Conservation (phyloP, 2,329 filamentous ascomycete species). For the Biscogniauxia marginata region DNA sequence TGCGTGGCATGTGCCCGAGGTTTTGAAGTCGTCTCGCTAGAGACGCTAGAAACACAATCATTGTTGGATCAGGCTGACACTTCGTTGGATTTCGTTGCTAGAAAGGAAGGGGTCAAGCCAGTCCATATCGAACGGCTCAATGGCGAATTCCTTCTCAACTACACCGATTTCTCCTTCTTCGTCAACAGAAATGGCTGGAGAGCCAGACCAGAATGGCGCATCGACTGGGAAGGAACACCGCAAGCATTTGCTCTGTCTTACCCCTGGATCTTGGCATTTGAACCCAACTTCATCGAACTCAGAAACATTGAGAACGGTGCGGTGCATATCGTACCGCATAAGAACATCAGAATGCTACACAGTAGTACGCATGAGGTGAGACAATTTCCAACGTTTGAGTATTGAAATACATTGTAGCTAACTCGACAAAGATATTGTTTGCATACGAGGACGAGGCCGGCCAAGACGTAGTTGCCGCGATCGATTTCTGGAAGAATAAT, state of each 20-base stretch:
- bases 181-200: slow-evolving; percentile 98
- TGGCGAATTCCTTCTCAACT: slow-evolving; percentile 95
- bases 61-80: slow-evolving; percentile 97
- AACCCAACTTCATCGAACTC: slow-evolving; percentile 96
- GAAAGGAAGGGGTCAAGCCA: slow-evolving; percentile 89
- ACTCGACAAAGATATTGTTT: slow-evolving; percentile 74
- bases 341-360: slow-evolving; percentile 96
- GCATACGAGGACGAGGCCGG: slow-evolving; percentile 95
- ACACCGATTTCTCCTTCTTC: slow-evolving; percentile 98
- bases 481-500: slow-evolving; percentile 90
- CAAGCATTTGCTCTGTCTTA: slow-evolving; percentile 92
- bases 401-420: slow-evolving; percentile 10
- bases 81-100: slow-evolving; percentile 92
- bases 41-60: slow-evolving; percentile 97
- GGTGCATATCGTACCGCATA: slow-evolving; percentile 93
- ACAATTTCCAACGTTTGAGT: slow-evolving; percentile 9
- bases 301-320: slow-evolving; percentile 91
- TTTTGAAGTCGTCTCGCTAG: slow-evolving; percentile 94
- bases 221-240: slow-evolving; percentile 94
- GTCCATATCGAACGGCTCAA: slow-evolving; percentile 97
- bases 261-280: slow-evolving; percentile 95
- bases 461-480: slow-evolving; percentile 87
- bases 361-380: slow-evolving; percentile 93
- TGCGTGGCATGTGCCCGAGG: slow-evolving; percentile 94
- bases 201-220: slow-evolving; percentile 92